Base-by-base conservation (phyloP, 2,329 filamentous ascomycete genomes). In the Colletotrichum sp. region DNA sequence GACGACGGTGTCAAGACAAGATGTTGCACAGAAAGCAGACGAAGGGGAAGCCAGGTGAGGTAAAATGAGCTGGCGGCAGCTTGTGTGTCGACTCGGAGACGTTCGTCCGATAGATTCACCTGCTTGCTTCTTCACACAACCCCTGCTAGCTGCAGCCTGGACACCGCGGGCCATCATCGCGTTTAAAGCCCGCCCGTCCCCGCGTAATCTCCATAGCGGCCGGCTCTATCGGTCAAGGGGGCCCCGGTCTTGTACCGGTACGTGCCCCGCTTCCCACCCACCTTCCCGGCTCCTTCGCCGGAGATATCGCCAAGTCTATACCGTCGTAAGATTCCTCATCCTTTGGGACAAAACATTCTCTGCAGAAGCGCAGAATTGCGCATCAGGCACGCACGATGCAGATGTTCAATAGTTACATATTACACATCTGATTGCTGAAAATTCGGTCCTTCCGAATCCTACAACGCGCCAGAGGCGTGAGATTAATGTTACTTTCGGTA, bases 191-290 rank as follows among this genome's bases (percentile, higher is more conserved):
- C 44, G 44, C 11, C 6, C 44, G n/a, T 22, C 44, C 4, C 44
- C 44, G 44, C n/a, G 44, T 52, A 52, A 52, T 52, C 44, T 52
- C 44, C 44, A 52, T 52, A 52, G n/a, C 44, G 44, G 44, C 44
- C 44, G 44, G 44, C 44, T 52, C 44, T 52, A 52, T 52, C 44
- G 44, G 11, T 7, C 22, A n/a, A 22, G 19, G 22, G 32, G 22
- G 15, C 44, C 22, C 29, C 30, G 66, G 72, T 55, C 30, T 67
- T 67, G 69, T 66, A 79, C 72, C 79, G 79, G 76, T 74, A 79
- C 29, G 49, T 76, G 57, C 77, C 78, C 27, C 49, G 72, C 65
- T 78, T 78, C 68, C n/a, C 44, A n/a, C 44, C 44, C 44, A 52
- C 44, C 44, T 52, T 52, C 12, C 44, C 44, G 44, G 44, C 44